These are phyloP conservation scores for Neopestalotiopsis sp. DNA, from an alignment of 2,329 filamentous ascomycete species.

Conservation along the genomic window DNA sequence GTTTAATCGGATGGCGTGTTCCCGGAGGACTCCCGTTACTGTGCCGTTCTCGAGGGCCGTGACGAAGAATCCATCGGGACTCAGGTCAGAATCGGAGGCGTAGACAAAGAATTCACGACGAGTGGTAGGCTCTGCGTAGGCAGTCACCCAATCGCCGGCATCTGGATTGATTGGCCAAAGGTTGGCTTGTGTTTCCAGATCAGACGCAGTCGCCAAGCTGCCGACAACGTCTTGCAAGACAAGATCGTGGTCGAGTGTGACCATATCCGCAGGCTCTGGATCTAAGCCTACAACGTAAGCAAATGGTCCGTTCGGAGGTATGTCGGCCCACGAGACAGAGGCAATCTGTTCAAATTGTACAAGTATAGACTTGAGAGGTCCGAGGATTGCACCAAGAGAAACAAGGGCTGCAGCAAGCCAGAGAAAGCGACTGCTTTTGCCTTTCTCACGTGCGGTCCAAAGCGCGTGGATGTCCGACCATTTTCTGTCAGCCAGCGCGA, in stretches of 20 bases:
- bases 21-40: constrained; percentile 21
- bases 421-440: constrained; percentile 20
- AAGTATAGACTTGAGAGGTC: constrained; percentile 21
- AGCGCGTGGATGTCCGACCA: constrained; percentile 23
- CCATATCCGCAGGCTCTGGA: constrained; percentile 24
- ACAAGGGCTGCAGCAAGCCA: constrained; percentile 22
- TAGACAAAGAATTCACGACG: constrained; percentile 19
- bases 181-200: constrained; percentile 20
- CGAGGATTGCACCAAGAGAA: constrained; percentile 17
- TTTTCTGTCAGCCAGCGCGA: constrained; percentile 27
- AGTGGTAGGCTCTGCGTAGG: constrained; percentile 10
- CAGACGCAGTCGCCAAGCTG: constrained; percentile 19
- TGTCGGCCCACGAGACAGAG: constrained; percentile 19
- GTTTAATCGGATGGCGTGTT: constrained; percentile 24
- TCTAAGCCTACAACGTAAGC: constrained; percentile 19
- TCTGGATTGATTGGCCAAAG: constrained; percentile 22
- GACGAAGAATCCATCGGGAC: constrained; percentile 22
- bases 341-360: constrained; percentile 20
- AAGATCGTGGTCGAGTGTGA: constrained; percentile 20
- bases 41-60: constrained; percentile 21
- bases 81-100: neutral
- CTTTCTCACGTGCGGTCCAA: constrained; percentile 14
- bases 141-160: constrained; percentile 13
- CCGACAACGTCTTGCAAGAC: constrained; percentile 23
- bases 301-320: constrained; percentile 12